A percentile compares a stretch with the other conserved stretches of the same genome.
phyloP scores from a whole-genome alignment of 164 flowering plant genomes.

The Nelumbo lutea region DNA sequence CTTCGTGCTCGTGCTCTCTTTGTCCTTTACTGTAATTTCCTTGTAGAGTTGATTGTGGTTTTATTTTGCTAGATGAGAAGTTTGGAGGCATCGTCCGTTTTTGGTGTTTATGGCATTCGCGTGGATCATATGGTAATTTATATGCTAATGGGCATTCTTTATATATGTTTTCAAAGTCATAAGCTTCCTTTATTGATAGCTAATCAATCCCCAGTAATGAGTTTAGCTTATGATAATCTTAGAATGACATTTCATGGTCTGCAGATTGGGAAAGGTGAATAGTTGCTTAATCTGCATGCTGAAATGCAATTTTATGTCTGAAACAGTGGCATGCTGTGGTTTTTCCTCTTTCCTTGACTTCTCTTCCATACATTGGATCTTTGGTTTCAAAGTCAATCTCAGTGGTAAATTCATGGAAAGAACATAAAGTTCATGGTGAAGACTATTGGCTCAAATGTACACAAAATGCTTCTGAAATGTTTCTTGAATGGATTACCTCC shows the following conservation, averaged over 20 bases:
- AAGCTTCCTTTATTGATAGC: not conserved
- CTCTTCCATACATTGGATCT: constrained; percentile 77
- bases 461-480: constrained; percentile 11
- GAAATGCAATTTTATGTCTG: constrained; percentile 58
- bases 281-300: constrained; percentile 36
- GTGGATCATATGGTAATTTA: constrained; percentile 61
- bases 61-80: constrained; percentile 35
- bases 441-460: constrained; percentile 16
- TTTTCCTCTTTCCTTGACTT: constrained; percentile 71
- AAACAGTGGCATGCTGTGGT: constrained; percentile 91
- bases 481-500: constrained; percentile 23
- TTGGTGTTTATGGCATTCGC: constrained; percentile 64
- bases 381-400: constrained; percentile 37
- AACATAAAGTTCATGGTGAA: constrained; percentile 18
- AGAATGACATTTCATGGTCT: constrained; percentile 26
- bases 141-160: not conserved
- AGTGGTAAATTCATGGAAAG: constrained; percentile 40
- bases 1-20: not conserved
- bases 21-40: not conserved
- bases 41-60: constrained; percentile 7
- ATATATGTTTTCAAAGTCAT: not conserved
- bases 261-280: constrained; percentile 45
- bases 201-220: not conserved
- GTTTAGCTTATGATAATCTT: constrained; percentile 18
- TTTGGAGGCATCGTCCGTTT: constrained; percentile 30